phyloP scores from a whole-genome alignment of 768 basidiomycete genomes.

The Termitomyces sp. region DNA sequence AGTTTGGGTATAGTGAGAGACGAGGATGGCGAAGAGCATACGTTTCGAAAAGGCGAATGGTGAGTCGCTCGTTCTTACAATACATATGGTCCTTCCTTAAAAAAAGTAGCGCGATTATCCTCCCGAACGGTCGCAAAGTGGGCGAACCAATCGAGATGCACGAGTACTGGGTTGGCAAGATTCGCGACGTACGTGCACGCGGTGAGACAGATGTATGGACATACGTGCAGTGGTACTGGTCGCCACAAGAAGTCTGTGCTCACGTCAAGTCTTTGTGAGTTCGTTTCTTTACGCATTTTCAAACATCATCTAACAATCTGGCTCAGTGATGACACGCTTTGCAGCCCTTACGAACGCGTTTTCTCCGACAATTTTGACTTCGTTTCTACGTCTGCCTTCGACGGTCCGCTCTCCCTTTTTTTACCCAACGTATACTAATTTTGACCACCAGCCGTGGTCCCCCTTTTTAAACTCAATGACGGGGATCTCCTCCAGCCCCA shows the following conservation, averaged over 20 bases:
- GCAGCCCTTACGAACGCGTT: constrained; percentile 44
- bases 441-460: constrained; percentile 25
- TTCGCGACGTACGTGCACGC: constrained; percentile 38
- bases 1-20: constrained; percentile 17
- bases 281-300: not conserved
- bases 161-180: constrained; percentile 49
- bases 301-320: not conserved
- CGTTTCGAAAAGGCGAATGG: constrained; percentile 28
- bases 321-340: constrained; percentile 29
- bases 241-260: constrained; percentile 36
- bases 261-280: not conserved
- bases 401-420: constrained; percentile 28
- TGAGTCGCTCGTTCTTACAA: constrained; percentile 16
- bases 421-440: not conserved
- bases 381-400: constrained; percentile 37
- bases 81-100: not conserved
- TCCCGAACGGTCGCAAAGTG: constrained; percentile 27
- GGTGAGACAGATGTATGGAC: constrained; percentile 33
- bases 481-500: constrained; percentile 25
- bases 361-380: constrained; percentile 43
- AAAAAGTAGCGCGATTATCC: constrained; percentile 29
- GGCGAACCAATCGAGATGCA: constrained; percentile 20
- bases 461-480: constrained; percentile 33
- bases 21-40: constrained; percentile 24
- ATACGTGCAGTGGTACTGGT: constrained; percentile 51